These are phyloP conservation scores for Eimeria acervulina DNA, from an alignment of 169 alveolate genomes.

Conservation along the genomic window DNA sequence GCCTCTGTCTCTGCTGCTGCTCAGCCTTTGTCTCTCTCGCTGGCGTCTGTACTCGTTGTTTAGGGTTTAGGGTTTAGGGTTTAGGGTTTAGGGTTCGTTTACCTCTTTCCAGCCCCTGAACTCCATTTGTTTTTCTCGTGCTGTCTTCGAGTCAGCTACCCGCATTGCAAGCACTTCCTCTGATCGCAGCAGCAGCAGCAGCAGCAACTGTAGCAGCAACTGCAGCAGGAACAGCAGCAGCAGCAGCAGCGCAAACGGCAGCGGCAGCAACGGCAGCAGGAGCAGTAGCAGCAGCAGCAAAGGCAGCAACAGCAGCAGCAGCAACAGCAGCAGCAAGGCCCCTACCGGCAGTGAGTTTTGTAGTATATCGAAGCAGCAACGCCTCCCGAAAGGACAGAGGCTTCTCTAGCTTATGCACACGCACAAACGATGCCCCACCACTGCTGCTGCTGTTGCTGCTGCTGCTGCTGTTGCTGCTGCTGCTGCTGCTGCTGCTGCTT, in stretches of 20 bases:
- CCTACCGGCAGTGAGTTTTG: constrained; percentile 43
- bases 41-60: not conserved
- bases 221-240: not conserved
- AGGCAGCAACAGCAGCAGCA: not conserved
- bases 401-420: constrained; percentile 9
- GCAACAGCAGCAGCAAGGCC: too few relatives aligned
- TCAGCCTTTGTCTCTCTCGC: not conserved
- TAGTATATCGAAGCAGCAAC: constrained; percentile 41
- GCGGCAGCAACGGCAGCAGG: not conserved
- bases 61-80: not conserved
- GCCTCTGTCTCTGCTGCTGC: too few relatives aligned
- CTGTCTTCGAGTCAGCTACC: not conserved
- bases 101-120: constrained; percentile 31
- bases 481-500: too few relatives aligned
- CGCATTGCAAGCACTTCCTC: constrained; percentile 33
- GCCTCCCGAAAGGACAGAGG: constrained; percentile 44
- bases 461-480: constrained; percentile 21
- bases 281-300: not conserved
- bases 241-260: not conserved
- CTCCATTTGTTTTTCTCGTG: not conserved
- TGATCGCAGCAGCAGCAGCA: constrained; percentile 19
- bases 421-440: constrained; percentile 41
- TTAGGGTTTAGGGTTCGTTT: not conserved
- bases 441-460: not conserved
- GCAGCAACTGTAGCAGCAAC: constrained; percentile 11